A percentile compares a stretch with the other conserved stretches of the same genome.
Evolutionary conservation across 73 alveolate species (phyloP).

Genomic region (Paramecium pentaurelia): DNA sequence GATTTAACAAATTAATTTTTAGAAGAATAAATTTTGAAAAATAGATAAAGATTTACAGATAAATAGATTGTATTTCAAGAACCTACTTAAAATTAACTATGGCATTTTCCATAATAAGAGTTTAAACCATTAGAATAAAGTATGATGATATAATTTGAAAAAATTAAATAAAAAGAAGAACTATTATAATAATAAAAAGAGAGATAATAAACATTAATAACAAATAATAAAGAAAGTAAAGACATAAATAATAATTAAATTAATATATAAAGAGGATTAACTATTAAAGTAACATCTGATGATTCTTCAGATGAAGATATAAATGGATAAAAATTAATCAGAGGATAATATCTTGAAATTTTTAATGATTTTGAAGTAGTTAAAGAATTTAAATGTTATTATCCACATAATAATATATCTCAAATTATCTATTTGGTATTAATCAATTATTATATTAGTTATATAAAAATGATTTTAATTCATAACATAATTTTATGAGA

Average conservation of each 20-base stretch:
- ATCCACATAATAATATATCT: background rate
- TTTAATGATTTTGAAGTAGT: background rate
- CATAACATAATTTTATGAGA: background rate
- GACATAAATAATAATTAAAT: background rate
- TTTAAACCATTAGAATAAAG: background rate
- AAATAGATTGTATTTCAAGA: background rate
- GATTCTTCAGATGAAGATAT: background rate
- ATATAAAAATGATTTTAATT: background rate
- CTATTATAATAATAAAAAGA: background rate
- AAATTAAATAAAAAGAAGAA: background rate
- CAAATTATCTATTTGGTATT: background rate
- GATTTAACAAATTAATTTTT: background rate
- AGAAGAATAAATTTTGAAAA: background rate
- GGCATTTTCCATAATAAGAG: background rate
- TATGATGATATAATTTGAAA: background rate
- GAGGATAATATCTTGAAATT: background rate
- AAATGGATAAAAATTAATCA: background rate
- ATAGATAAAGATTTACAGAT: background rate
- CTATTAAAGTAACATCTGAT: background rate
- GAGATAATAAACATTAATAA: background rate
- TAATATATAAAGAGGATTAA: background rate
- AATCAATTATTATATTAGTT: background rate
- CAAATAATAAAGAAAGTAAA: background rate
- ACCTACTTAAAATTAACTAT: background rate
- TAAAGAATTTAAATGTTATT: background rate